Base-by-base conservation (phyloP, 2,329 filamentous ascomycete genomes). In the Curvularia sp. region DNA sequence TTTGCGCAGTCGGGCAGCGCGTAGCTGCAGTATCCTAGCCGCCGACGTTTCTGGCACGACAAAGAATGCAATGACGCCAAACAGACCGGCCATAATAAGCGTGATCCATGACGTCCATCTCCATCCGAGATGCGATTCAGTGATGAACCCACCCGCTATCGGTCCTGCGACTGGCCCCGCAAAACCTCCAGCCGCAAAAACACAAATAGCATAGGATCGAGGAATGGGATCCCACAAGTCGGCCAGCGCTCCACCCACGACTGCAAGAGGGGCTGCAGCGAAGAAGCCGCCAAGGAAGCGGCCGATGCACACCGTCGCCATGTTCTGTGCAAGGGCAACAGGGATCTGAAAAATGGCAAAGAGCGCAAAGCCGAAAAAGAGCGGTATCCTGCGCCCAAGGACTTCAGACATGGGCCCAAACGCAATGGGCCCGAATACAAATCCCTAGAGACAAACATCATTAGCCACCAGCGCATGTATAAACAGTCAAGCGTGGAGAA, bases 211-310 rank as follows among this genome's bases (percentile, higher is more conserved):
- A 38, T 76, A 75, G 2, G 74, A 71, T 42, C 74, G 60, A 3
- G 74, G 69, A 19, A 76, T 74, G 0, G 75, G 73, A 30, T 74
- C 69, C 74, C 74, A 77, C 2, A 76, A 59, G 52, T 77, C 75
- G 8, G 74, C 73, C 1, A 76, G 68, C 6, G 73, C 72, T 28
- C 74, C 75, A 2, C 74, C 72, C 2, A 74, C 69, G 19, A 77
- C 67, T 0, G 75, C 76, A 1, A 75, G 65, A 6, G 75, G 74
- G 38, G 74, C 72, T 8, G 82, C 80, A 8, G 81, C 82, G 59
- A 79, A 84, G 65, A 84, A 80, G 1, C 83, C 83, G 12, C 77
- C 78, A 30, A 83, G 81, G 67, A 84, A 85, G 13, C 83, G 80
- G 21, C 80, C 81, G 12, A 84, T 72, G 65, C 83, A 78, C 15